These are phyloP conservation scores for Middelhovenomyces tepae DNA, from an alignment of 805 yeast species.

Conservation along the genomic window DNA sequence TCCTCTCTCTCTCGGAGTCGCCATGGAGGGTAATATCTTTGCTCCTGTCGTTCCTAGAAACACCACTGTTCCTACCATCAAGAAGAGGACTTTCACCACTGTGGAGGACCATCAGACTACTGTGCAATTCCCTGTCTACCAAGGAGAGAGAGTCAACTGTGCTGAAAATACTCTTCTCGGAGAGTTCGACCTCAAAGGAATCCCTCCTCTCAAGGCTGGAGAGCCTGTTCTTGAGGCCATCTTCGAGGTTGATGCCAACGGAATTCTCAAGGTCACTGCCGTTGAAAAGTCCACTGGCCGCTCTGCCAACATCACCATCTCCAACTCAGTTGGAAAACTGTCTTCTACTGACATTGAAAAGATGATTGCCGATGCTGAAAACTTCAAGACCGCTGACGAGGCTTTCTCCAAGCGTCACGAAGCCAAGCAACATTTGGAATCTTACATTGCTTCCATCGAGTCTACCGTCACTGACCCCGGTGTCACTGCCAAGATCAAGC, in stretches of 20 bases:
- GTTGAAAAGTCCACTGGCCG: slow-evolving; percentile 98
- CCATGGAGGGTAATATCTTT: slow-evolving; percentile 98
- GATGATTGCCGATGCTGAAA: slow-evolving; percentile 98
- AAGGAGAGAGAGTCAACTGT: slow-evolving; percentile 99
- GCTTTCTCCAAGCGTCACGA: slow-evolving; percentile 99
- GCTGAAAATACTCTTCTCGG: slow-evolving; percentile 95
- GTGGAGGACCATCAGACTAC: slow-evolving; percentile 98
- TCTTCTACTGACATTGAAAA: slow-evolving; percentile 93
- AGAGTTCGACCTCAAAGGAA: slow-evolving; percentile 96
- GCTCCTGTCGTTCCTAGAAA: slow-evolving; percentile 99
- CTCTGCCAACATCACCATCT: slow-evolving; percentile 95
- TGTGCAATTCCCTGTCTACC: slow-evolving; percentile 97
- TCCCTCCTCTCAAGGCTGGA: slow-evolving; percentile 98
- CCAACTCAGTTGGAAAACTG: slow-evolving; percentile 98
- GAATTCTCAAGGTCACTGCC: slow-evolving; percentile 98
- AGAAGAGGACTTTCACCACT: slow-evolving; percentile 98
- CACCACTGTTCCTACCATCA: slow-evolving; percentile 98
- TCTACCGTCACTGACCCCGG: slow-evolving; percentile 97
- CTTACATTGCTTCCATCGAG: slow-evolving; percentile 94
- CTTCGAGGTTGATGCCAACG: slow-evolving; percentile 98
- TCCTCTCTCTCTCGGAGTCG: slow-evolving; percentile 98
- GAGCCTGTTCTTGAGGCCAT: slow-evolving; percentile 99
- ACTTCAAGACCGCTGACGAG: slow-evolving; percentile 97
- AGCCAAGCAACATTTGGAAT: slow-evolving; percentile 98
- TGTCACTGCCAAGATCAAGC: slow-evolving; percentile 94